A percentile compares a stretch with the other conserved stretches of the same genome.
Conservation (phyloP, 2,329 filamentous ascomycete species). For the Zymoseptoria crescenta region DNA sequence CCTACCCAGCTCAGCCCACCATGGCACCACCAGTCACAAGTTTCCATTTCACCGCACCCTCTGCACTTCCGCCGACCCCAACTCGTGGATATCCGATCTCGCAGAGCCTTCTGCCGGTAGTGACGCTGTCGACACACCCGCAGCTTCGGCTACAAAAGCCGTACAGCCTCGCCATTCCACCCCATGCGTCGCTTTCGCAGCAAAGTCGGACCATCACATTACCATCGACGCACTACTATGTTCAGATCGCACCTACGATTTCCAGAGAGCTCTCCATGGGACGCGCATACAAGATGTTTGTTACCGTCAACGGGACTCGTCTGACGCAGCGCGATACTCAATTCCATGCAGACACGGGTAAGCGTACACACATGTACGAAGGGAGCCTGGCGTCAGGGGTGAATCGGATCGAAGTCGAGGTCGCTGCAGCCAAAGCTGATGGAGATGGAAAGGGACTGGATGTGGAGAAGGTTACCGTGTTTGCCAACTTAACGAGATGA, state of each 20-base stretch:
- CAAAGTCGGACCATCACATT: conserved; percentile 67
- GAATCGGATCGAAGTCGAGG: conserved; percentile 71
- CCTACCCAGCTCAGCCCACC: conserved; percentile 14
- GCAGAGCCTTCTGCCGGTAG: conserved; percentile 59
- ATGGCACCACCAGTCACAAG: conserved; percentile 18
- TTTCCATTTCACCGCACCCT: conserved; percentile 25
- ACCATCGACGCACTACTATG: conserved; percentile 57
- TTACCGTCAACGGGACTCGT: conserved; percentile 57
- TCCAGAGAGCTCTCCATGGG: conserved; percentile 50
- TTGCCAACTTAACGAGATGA: conserved; percentile 58
- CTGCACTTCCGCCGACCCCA: conserved; percentile 31
- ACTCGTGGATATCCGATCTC: conserved; percentile 31
- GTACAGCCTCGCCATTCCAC: conserved; percentile 56
- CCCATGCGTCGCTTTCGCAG: conserved; percentile 57
- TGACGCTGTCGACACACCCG: conserved; percentile 62
- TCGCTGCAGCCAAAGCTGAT: conserved; percentile 40
- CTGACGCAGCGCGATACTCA: conserved; percentile 47
- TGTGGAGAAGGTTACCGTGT: conserved; percentile 69
- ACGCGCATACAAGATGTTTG: conserved; percentile 69
- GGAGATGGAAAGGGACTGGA: conserved; percentile 43
- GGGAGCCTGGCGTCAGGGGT: conserved; percentile 61
- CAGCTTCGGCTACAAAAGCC: conserved; percentile 51
- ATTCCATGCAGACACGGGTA: conserved; percentile 25
- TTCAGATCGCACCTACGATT: conserved; percentile 64
- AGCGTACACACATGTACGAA: conserved; percentile 64